phyloP scores from a whole-genome alignment of 345 rosid genomes.

The Turnera subulata region DNA sequence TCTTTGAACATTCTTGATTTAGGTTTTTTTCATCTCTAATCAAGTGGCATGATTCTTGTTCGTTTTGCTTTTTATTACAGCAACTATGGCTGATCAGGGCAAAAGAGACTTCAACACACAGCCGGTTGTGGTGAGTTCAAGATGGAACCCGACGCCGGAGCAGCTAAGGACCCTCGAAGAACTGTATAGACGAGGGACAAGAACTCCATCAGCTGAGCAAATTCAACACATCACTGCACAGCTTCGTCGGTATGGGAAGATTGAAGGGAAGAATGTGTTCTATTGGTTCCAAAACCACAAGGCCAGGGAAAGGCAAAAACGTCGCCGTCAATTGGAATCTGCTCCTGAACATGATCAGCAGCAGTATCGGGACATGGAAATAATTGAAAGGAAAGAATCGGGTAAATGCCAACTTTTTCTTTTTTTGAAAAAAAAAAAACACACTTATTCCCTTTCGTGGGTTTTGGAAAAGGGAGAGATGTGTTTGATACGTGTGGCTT shows the following conservation, averaged over 20 bases:
- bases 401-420: no score
- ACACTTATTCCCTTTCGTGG: no score
- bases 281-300: constrained; percentile 99
- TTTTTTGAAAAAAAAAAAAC: no score
- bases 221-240: constrained; percentile 85
- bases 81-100: constrained; percentile 50
- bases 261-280: constrained; percentile 95
- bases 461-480: no score
- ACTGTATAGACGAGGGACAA: constrained; percentile 68
- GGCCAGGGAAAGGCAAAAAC: constrained; percentile 84
- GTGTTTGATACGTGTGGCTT: no score
- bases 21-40: not conserved
- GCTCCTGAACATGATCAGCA: constrained; percentile 20
- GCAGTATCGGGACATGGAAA: constrained; percentile 24
- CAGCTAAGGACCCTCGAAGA: constrained; percentile 86
- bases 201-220: constrained; percentile 90
- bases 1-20: not conserved
- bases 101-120: constrained; percentile 60
- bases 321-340: constrained; percentile 79
- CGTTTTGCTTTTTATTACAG: constrained; percentile 10
- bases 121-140: constrained; percentile 67
- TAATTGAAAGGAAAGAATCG: constrained; percentile 51
- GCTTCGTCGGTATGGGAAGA: constrained; percentile 81
- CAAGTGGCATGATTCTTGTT: not conserved
- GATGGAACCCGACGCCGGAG: constrained; percentile 97